phyloP scores from a whole-genome alignment of 1,284 basidiomycete genomes.

The Austroboletus olivaceoglutinosus region DNA sequence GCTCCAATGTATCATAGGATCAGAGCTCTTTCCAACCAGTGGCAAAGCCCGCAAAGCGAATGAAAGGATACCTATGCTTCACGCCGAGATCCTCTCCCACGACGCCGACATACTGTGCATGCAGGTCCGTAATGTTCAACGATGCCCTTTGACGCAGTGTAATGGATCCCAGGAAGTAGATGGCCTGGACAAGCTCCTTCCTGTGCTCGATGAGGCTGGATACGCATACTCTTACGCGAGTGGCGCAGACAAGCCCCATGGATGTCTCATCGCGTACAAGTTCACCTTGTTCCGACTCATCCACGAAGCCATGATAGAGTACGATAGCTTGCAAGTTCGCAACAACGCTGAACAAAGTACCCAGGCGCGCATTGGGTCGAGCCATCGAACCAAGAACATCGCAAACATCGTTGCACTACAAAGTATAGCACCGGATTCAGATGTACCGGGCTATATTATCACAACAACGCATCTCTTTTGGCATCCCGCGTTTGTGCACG shows the following conservation, averaged over 20 bases:
- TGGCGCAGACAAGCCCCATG: conserved; percentile 76
- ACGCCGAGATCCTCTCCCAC: conserved; percentile 66
- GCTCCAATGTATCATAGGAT: conserved; percentile 46
- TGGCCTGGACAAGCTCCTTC: conserved; percentile 61
- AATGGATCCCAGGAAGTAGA: conserved; percentile 67
- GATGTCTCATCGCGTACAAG: conserved; percentile 77
- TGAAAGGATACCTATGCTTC: conserved; percentile 73
- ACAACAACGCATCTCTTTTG: conserved; percentile 91
- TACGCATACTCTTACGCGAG: conserved; percentile 62
- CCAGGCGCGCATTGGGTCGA: conserved; percentile 50
- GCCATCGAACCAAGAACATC: conserved; percentile 81
- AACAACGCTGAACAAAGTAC: conserved; percentile 34
- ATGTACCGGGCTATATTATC: conserved; percentile 58
- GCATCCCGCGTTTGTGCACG: conserved; percentile 74
- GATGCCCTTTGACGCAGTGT: not conserved
- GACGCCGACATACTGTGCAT: conserved; percentile 79
- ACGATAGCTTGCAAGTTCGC: conserved; percentile 64
- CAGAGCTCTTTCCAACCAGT: conserved; percentile 82
- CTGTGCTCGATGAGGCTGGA: conserved; percentile 55
- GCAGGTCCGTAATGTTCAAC: conserved; percentile 51
- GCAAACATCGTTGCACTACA: conserved; percentile 71
- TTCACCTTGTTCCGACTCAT: conserved; percentile 47
- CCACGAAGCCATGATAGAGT: conserved; percentile 50
- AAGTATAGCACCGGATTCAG: conserved; percentile 32
- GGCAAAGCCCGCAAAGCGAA: conserved; percentile 70